Percentiles rank a stretch among this genome's conserved stretches.
These are phyloP conservation scores for Suillus weaverae DNA, from an alignment of 768 basidiomycete species.

Conservation along the genomic window DNA sequence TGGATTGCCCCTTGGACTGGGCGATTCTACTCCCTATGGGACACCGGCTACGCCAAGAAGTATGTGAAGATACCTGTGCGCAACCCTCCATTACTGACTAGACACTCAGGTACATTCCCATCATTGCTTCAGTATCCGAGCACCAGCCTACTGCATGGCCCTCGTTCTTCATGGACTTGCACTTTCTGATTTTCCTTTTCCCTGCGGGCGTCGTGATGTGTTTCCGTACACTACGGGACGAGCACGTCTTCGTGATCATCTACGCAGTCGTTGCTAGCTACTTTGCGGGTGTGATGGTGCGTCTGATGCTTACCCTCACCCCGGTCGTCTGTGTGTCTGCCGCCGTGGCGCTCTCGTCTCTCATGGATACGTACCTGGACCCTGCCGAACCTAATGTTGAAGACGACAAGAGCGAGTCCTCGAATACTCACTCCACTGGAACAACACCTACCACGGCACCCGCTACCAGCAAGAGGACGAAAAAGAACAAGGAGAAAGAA, in stretches of 20 bases:
- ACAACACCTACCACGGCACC: constrained; percentile 29
- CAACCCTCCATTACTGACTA: constrained; percentile 9
- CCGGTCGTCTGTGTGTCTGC: constrained; percentile 94
- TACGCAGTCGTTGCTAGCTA: constrained; percentile 95
- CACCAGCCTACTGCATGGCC: constrained; percentile 99
- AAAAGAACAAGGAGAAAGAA: constrained; percentile 60
- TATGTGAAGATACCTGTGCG: constrained; percentile 34
- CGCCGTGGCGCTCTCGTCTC: constrained; percentile 85
- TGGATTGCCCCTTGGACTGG: constrained; percentile 99
- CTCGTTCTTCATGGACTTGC: constrained; percentile 98
- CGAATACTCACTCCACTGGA: constrained; percentile 12
- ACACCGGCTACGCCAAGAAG: constrained; percentile 99
- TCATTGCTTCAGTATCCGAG: constrained; percentile 98
- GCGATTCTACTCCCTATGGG: constrained; percentile 98
- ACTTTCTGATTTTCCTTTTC: constrained; percentile 97
- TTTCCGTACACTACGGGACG: constrained; percentile 93
- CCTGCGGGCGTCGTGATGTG: constrained; percentile 94
- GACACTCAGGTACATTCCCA: constrained; percentile 77
- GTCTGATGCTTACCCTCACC: constrained; percentile 95
- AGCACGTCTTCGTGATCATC: constrained; percentile 98
- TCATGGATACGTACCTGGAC: constrained; percentile 90
- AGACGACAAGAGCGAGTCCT: constrained; percentile 10
- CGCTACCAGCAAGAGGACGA: constrained; percentile 39
- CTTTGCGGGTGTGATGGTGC: constrained; percentile 99
- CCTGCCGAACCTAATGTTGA: constrained; percentile 61